These are phyloP conservation scores for Daldinia grandis DNA, from an alignment of 495 filamentous ascomycete genomes.

Conservation along the genomic window DNA sequence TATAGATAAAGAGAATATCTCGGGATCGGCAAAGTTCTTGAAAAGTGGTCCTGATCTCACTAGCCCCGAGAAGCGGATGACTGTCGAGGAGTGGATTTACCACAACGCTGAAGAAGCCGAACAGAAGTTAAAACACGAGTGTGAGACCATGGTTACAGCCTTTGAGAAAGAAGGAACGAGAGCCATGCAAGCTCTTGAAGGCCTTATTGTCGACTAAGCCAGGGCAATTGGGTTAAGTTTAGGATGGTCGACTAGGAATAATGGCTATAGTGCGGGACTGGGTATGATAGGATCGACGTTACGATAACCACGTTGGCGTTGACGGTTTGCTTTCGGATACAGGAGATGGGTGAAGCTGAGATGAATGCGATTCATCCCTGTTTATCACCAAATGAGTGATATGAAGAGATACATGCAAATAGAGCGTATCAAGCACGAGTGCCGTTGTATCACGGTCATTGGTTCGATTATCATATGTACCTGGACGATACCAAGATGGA, in stretches of 20 bases:
- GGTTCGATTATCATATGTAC: neutral
- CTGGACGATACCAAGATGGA: no score
- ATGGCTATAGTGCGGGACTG: conserved; percentile 5
- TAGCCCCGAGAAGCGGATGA: conserved; percentile 85
- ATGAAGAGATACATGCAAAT: conserved; percentile 1
- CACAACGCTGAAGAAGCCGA: conserved; percentile 82
- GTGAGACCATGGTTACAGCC: conserved; percentile 76
- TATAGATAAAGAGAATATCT: conserved; percentile 63
- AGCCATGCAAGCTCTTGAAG: conserved; percentile 80
- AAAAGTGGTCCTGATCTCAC: conserved; percentile 66
- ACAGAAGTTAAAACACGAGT: conserved; percentile 77
- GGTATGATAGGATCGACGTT: conserved; percentile 3
- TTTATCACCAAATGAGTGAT: conserved; percentile 20
- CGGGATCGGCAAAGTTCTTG: conserved; percentile 51
- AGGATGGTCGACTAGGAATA: conserved; percentile 4
- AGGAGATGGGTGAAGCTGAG: neutral
- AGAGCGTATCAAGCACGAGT: neutral
- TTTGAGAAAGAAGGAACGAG: conserved; percentile 85
- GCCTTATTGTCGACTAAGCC: conserved; percentile 61
- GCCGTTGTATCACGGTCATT: neutral
- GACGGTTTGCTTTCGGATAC: neutral
- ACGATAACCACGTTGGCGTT: conserved; percentile 27
- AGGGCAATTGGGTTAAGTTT: neutral
- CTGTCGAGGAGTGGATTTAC: conserved; percentile 89
- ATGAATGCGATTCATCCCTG: neutral